Base-by-base conservation (phyloP, 2,329 filamentous ascomycete species). In the Cladorrhinum sp. region DNA sequence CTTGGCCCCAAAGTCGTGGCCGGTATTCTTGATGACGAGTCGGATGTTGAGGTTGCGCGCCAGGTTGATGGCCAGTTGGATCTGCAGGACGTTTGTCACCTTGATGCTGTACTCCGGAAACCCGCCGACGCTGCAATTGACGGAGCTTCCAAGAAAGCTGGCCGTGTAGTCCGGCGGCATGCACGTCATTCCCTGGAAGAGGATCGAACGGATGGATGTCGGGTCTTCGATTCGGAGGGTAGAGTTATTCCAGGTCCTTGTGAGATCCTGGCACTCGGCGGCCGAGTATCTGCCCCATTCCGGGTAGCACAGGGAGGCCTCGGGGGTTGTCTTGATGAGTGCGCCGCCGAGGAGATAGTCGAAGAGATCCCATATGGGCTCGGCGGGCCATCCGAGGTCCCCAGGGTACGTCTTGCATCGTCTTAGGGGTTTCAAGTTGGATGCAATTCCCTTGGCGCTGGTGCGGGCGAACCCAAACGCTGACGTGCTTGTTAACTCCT, bases 1-100 rank as follows among this genome's bases (percentile, higher is more conserved):
- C 49, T 82, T 81, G 33, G 84, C 86, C 39, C 79, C 73, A 61
- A 75, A 78, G 60, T 83, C 81, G 67, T 85, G 82, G 0, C 82
- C 82, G 0, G 82, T 84, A 63, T 83, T 83, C 24, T 57, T 78
- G 65, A 85, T 77, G 10, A 83, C 74, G 2, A 66, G 46, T 7
- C 64, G 62, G 14, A 66, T 39, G 50, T 58, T 56, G 10, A 52
- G 30, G 14, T 62, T 49, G 2, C 55, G 36, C 7, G 59, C 59
- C 14, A 62, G 49, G 42, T 62, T 62, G 14, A 62, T 55, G 4
- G 59, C 59, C 2, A 62, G 23, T 18, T 62, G 59, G 33, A 58
- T 55, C 42, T 62, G 55, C 6, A 16, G 42, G 8, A 62, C 51
- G n/a, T 33, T 55, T 10, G 59, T 20, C 14, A 58, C 59, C n/a